Evolutionary conservation across 805 yeast species (phyloP).

Genomic region (Metschnikowia reukaufii): DNA sequence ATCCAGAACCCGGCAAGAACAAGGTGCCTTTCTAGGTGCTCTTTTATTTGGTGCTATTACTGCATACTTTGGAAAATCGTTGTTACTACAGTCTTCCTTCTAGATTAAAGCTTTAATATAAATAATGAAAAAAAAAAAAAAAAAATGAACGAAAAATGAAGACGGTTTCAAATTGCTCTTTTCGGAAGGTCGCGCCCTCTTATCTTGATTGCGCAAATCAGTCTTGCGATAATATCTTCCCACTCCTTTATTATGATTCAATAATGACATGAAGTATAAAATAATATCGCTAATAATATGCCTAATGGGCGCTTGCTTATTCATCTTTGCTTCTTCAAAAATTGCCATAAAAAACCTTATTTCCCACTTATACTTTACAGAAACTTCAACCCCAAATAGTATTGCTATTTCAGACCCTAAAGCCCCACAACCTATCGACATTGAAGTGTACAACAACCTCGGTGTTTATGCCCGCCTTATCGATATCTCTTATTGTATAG

Average conservation of each 20-base stretch:
- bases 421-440: slow-evolving; percentile 22
- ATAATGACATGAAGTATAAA: not conserved
- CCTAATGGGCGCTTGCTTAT: not conserved
- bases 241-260: not conserved
- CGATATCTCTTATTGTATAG: slow-evolving; percentile 46
- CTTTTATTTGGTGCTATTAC: slow-evolving; percentile 2
- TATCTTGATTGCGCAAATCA: not conserved
- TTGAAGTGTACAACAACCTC: slow-evolving; percentile 27
- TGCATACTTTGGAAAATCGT: not conserved
- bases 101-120: not conserved
- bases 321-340: not conserved
- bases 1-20: not conserved
- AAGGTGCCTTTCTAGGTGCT: slow-evolving; percentile 1
- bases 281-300: not conserved
- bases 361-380: not conserved
- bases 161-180: no score
- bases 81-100: not conserved
- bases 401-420: not conserved
- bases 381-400: no score
- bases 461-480: slow-evolving; percentile 42
- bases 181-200: not conserved
- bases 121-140: not conserved
- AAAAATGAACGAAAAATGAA: no score
- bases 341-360: not conserved
- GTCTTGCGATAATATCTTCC: not conserved